Evolutionary conservation across 2,329 filamentous ascomycete genomes (phyloP).

Genomic region (Venturia pyrina): DNA sequence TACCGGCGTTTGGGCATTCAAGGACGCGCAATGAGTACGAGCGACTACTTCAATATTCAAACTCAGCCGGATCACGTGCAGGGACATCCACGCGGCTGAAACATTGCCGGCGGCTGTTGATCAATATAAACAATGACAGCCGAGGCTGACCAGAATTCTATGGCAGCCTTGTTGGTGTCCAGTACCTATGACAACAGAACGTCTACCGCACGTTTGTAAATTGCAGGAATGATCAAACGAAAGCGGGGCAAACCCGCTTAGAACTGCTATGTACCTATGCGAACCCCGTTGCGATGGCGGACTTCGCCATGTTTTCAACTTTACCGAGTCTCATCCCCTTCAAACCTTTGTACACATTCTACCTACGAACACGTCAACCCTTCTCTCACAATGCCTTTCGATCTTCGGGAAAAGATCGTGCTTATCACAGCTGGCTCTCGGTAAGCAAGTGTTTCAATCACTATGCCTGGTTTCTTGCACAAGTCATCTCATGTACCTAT

Average conservation of each 20-base stretch:
- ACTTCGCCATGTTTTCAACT: not conserved
- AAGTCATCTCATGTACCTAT: not conserved
- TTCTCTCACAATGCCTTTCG: slow-evolving; percentile 46
- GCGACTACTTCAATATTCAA: too few relatives aligned
- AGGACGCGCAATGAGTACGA: not conserved
- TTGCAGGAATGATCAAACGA: not conserved
- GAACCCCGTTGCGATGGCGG: not conserved
- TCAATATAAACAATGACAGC: too few relatives aligned
- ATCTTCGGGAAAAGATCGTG: slow-evolving; percentile 51
- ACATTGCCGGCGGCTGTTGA: not conserved
- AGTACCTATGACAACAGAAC: too few relatives aligned
- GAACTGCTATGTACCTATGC: not conserved
- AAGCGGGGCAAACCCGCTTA: not conserved
- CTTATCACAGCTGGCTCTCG: slow-evolving; percentile 55
- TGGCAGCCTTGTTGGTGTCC: too few relatives aligned
- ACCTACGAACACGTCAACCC: not conserved
- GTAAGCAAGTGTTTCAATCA: slow-evolving; percentile 26
- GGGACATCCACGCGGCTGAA: not conserved
- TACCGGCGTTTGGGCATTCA: not conserved
- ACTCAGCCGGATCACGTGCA: not conserved
- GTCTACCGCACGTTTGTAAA: not conserved
- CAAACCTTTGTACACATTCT: not conserved
- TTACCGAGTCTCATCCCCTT: not conserved
- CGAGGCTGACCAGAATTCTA: too few relatives aligned
- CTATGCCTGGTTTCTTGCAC: not conserved